Base-by-base conservation (phyloP, 805 yeast species). In the Torulaspora indica region DNA sequence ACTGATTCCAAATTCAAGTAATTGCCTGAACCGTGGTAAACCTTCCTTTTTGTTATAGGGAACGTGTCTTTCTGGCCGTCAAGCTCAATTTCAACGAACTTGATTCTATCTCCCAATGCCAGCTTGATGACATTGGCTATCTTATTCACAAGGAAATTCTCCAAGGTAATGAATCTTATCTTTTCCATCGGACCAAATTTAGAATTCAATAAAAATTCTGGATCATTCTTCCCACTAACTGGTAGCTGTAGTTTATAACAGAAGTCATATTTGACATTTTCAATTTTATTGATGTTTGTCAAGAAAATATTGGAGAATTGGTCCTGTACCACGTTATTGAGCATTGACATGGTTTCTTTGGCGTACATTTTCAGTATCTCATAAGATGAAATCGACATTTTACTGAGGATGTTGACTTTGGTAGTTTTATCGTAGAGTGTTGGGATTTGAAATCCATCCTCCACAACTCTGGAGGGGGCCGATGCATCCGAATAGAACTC, bases 311-410 rank as follows among this genome's bases (percentile, higher is more conserved):
- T 74, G 48, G 81, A 84, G 61, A 91, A 91, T 58, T 95, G 78
- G 64, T 91, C 98, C 43, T 75, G 79, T 4, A 85, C 83, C 25
- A 81, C 83, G 60, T 91, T 96, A 55, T 82, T 81, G 46, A 91
- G 73, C 55, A 86, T 70, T 4, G 62, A 68, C 47, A 84, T 69
- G 0, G 98, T 83, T 54, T 81, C 78, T 27, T 58, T 64, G 0
- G 98, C 95, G 53, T 78, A 80, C 48, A 74, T 75, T 44, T 76
- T 77, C 47, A 91, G 69, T 28, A 76, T 56, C 35, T 71, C 69
- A 58, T 85, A 85, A 0, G 91, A 79, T 52, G 81, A 73, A 33
- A 71, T 70, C 1, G 90, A 76, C 82, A 89, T 79, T 61, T 85
- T 87, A 77, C 90, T 86, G 40, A 91, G 67, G 27, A 90, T 67